These are phyloP conservation scores for Sclerotinia borealis DNA, from an alignment of 2,329 filamentous ascomycete species.

Conservation along the genomic window DNA sequence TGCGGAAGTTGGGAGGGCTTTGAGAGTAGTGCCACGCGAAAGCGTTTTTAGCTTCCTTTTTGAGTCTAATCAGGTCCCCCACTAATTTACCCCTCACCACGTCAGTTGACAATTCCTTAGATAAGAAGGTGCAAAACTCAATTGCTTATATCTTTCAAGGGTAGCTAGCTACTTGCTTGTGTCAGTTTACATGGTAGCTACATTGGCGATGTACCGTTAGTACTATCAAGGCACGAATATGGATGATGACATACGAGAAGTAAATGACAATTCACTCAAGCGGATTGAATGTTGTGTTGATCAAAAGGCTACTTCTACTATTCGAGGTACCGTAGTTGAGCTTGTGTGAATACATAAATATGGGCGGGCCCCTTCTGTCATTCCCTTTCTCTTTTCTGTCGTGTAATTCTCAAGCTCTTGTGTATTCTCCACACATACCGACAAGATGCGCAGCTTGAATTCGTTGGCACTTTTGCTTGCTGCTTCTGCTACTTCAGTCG, in stretches of 20 bases:
- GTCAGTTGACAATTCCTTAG: neutral
- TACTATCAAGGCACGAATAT: neutral
- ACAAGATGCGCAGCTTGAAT: constrained; percentile 5
- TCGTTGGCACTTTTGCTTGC: constrained; percentile 5
- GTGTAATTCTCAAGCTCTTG: neutral
- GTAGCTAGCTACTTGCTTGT: neutral
- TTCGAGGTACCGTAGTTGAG: neutral
- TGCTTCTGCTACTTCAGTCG: neutral
- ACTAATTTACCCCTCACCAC: neutral
- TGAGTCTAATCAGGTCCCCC: neutral
- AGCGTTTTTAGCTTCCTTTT: constrained; percentile 9
- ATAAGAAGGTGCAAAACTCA: neutral
- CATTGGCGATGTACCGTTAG: neutral
- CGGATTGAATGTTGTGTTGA: neutral
- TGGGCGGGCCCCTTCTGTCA: neutral
- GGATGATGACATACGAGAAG: neutral
- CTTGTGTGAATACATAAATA: neutral
- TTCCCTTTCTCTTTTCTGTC: neutral
- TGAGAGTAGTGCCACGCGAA: neutral
- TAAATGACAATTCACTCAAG: neutral
- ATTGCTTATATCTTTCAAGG: neutral
- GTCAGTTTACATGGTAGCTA: neutral
- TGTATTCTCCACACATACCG: neutral
- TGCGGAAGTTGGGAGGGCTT: neutral
- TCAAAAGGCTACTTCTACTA: neutral